A percentile compares a stretch with the other conserved stretches of the same genome.
phyloP scores from a whole-genome alignment of 2,329 filamentous ascomycete genomes.

The Trichophyton schoenleinii region DNA sequence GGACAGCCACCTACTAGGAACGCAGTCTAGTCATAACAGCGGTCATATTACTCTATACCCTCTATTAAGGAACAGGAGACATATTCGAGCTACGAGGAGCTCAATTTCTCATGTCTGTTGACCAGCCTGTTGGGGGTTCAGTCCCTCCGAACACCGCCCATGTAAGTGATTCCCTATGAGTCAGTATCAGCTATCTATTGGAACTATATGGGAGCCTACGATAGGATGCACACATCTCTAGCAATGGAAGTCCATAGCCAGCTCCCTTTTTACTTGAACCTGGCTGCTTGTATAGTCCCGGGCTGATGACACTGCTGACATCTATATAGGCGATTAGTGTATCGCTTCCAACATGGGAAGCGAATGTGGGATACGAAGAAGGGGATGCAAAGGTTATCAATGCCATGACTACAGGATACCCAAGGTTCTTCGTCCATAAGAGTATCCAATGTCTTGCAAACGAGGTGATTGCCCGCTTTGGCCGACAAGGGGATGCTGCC shows the following conservation, averaged over 20 bases:
- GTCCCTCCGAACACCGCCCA: slow-evolving; percentile 69
- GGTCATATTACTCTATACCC: neutral
- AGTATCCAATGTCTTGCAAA: slow-evolving; percentile 61
- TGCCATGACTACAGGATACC: slow-evolving; percentile 83
- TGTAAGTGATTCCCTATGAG: slow-evolving; percentile 39
- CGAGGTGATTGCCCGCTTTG: slow-evolving; percentile 52
- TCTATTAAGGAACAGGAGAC: neutral
- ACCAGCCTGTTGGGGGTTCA: slow-evolving; percentile 46
- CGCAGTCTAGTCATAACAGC: neutral
- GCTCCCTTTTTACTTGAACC: neutral
- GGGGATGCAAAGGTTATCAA: slow-evolving; percentile 74
- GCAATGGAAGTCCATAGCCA: neutral
- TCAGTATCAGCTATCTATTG: neutral
- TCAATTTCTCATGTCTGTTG: slow-evolving; percentile 23
- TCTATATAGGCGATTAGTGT: slow-evolving; percentile 76
- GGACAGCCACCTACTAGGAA: neutral
- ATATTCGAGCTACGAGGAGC: neutral
- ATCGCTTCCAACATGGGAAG: slow-evolving; percentile 81
- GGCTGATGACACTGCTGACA: slow-evolving; percentile 4
- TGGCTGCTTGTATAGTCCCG: neutral
- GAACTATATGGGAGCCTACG: neutral
- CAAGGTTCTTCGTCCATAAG: slow-evolving; percentile 85
- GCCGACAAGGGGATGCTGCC: slow-evolving; percentile 47
- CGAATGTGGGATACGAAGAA: slow-evolving; percentile 90
- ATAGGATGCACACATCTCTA: neutral